Conservation (phyloP, 2,329 filamentous ascomycete genomes). For the Trichoderma koningiopsis region DNA sequence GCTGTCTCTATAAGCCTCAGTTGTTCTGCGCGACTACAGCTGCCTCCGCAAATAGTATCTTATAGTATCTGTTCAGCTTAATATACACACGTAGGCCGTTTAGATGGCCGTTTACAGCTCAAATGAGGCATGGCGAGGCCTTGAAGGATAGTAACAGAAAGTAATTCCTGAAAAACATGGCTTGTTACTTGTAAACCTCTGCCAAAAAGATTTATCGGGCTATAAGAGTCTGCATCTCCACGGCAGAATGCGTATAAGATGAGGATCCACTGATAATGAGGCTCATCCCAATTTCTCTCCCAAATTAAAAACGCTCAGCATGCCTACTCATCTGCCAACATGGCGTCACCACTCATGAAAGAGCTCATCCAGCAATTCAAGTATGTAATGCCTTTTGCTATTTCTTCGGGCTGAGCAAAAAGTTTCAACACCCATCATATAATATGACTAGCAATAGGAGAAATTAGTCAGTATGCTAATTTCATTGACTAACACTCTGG, state of each 20-base stretch:
- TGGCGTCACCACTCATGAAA: slow-evolving; percentile 11
- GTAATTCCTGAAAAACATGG: neutral
- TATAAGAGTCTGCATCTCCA: neutral
- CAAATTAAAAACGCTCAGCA: neutral
- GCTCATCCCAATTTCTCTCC: neutral
- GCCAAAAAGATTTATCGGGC: neutral
- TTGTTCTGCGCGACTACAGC: neutral
- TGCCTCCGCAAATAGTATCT: neutral
- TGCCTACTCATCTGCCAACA: slow-evolving; percentile 10
- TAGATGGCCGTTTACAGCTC: neutral
- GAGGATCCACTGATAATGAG: neutral
- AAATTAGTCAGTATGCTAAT: too few species aligned
- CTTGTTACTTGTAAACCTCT: neutral
- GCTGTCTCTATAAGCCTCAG: neutral
- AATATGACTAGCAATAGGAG: neutral
- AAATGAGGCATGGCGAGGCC: neutral
- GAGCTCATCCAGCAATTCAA: slow-evolving; percentile 9
- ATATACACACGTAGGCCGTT: neutral
- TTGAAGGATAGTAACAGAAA: neutral
- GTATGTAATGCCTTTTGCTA: neutral
- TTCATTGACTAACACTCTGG: too few species aligned
- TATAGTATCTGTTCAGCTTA: neutral
- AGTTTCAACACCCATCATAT: slow-evolving; percentile 1
- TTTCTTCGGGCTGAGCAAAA: neutral
- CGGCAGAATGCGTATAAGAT: neutral